These are phyloP conservation scores for Diaporthe eres DNA, from an alignment of 2,329 filamentous ascomycete species.

Conservation along the genomic window DNA sequence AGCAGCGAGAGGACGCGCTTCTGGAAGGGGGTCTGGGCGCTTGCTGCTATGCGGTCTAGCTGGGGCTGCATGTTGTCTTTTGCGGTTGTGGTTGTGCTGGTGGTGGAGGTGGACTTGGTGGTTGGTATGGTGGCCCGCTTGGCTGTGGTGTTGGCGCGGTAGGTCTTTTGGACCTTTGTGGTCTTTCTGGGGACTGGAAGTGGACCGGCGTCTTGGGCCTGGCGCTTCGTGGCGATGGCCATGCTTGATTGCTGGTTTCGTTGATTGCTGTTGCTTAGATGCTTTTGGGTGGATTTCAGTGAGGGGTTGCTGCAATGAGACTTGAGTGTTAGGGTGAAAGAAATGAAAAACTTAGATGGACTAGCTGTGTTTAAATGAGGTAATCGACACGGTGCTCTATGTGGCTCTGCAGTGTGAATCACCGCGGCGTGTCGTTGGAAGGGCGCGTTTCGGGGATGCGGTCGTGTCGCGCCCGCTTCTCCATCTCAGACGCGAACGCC, in stretches of 20 bases:
- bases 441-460: slow-evolving; percentile 35
- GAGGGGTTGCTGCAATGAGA: background rate
- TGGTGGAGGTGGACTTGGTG: background rate
- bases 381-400: background rate
- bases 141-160: slow-evolving; percentile 31
- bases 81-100: background rate
- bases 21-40: slow-evolving; percentile 67
- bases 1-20: slow-evolving; percentile 79
- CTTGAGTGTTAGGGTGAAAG: too few relatives aligned
- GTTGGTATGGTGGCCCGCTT: background rate
- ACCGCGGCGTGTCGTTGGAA: slow-evolving; percentile 39
- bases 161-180: slow-evolving; percentile 30
- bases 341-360: too few relatives aligned
- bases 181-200: background rate
- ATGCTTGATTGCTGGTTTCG: background rate
- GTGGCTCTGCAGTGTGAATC: slow-evolving; percentile 27
- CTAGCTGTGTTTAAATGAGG: too few relatives aligned
- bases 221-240: slow-evolving; percentile 28
- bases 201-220: background rate
- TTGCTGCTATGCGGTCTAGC: slow-evolving; percentile 61
- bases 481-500: slow-evolving; percentile 8
- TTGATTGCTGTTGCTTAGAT: background rate
- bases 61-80: slow-evolving; percentile 56
- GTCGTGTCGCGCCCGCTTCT: background rate
- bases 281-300: background rate